phyloP scores from a whole-genome alignment of 2,329 filamentous ascomycete genomes.

The Penicillium sp. region DNA sequence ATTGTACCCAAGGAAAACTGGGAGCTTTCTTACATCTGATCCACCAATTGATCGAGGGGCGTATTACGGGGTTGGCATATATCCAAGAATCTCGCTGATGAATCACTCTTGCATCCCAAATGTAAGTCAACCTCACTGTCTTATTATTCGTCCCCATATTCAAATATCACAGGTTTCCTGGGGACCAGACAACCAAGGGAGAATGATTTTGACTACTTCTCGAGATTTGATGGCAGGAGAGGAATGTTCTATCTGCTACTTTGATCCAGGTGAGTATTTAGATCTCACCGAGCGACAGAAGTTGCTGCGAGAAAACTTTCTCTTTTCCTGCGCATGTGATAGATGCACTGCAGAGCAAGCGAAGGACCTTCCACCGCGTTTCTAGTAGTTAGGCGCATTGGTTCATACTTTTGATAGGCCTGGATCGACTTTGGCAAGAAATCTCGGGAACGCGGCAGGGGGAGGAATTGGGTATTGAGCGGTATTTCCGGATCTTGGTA shows the following conservation, averaged over 20 bases:
- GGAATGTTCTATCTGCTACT: background rate
- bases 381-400: too few species aligned
- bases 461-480: too few species aligned
- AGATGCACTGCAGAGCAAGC: background rate
- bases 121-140: background rate
- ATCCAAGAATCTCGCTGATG: background rate
- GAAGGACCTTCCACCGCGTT: too few species aligned
- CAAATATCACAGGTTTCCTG: background rate
- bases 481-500: too few species aligned
- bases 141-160: background rate
- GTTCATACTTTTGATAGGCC: too few species aligned
- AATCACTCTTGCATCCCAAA: background rate
- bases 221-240: background rate
- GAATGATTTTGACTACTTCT: background rate
- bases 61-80: background rate
- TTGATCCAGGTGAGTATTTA: background rate
- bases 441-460: too few species aligned
- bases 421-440: too few species aligned
- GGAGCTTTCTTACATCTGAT: too few species aligned
- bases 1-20: background rate
- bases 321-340: background rate
- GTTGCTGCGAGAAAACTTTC: background rate
- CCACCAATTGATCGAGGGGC: background rate
- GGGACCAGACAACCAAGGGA: background rate
- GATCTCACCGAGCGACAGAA: background rate